phyloP scores from a whole-genome alignment of 257 asterid species.

The Ballota nigra region DNA sequence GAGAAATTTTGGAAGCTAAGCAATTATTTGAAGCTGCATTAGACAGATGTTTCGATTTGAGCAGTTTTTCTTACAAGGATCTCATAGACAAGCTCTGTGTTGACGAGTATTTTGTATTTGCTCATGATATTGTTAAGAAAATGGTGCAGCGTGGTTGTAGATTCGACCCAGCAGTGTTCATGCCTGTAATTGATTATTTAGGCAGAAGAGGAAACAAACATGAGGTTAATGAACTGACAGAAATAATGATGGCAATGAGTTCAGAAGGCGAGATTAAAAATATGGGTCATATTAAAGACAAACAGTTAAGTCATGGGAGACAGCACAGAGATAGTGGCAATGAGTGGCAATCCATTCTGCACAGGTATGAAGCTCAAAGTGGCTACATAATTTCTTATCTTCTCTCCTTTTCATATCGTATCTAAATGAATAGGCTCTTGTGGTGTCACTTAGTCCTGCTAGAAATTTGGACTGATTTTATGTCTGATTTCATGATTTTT shows the following conservation, averaged over 20 bases:
- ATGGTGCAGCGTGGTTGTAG: slow-evolving; percentile 62
- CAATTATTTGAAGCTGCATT: slow-evolving; percentile 66
- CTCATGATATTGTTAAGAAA: slow-evolving; percentile 52
- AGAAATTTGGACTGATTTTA: slow-evolving; percentile 2
- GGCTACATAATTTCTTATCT: background rate
- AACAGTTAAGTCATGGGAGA: slow-evolving; percentile 32
- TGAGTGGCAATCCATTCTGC: slow-evolving; percentile 69
- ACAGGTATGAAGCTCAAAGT: slow-evolving; percentile 47
- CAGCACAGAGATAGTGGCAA: slow-evolving; percentile 35
- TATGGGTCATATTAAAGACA: slow-evolving; percentile 34
- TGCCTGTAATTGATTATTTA: slow-evolving; percentile 82
- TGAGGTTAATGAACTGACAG: slow-evolving; percentile 70
- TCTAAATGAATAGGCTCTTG: slow-evolving; percentile 12
- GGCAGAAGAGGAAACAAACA: slow-evolving; percentile 54
- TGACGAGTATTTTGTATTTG: slow-evolving; percentile 54
- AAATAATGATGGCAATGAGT: slow-evolving; percentile 69
- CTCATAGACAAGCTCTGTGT: slow-evolving; percentile 54
- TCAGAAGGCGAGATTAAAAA: slow-evolving; percentile 41
- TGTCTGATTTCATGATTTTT: slow-evolving; percentile 6
- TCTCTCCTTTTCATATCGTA: background rate
- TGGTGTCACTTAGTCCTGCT: background rate
- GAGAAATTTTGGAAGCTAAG: slow-evolving; percentile 70
- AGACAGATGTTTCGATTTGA: slow-evolving; percentile 54
- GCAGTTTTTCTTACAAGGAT: slow-evolving; percentile 59
- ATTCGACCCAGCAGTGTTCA: slow-evolving; percentile 76